Evolutionary conservation across 1,284 basidiomycete species (phyloP), one percentile per base, ranked within the genome.

Genomic region (Microbotryum silenes-acaulis): DNA sequence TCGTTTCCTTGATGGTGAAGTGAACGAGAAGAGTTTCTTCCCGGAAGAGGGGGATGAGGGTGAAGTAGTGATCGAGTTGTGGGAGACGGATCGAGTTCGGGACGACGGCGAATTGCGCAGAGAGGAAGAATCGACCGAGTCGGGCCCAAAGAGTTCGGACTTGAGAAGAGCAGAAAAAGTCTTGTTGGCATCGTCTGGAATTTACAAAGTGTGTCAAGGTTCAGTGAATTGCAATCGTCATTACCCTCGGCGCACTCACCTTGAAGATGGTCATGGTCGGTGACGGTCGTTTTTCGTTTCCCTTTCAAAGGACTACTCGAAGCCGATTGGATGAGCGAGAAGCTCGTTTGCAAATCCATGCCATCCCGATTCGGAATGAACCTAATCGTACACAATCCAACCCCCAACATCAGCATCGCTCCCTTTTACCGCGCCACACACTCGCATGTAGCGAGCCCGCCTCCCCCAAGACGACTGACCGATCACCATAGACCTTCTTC

Each of bases 311-410:
- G 63, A 31, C 74, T 72, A 16, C 65, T 64, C 4, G 69, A 61
- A 8, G 61, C 72, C 25, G 79, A 78, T 2, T 75, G 72, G 10
- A 79, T 74, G 21, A 82, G 73, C 57, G 79, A 77, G 65, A 78
- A 81, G 1, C 78, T 75, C 0, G 79, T 77, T 53, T 79, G 75
- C 16, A 80, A 67, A 61, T 81, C 80, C 10, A 75, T 68, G 0
- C 77, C 78, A 31, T 81, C 79, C 48, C 81, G 72, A 49, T 74
- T 78, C 9, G 81, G 80, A 54, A 82, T 81, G 71, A 81, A 82
- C 25, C 80, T 80, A 64, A 51, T 3, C 45, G 50, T 6, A 42
- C 3, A 8, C 55, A 20, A 33, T 14, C 12, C 12, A 51, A 57
- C 45, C 62, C 8, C 62, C 8, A 31, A 59, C 55, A 47, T 58